These are phyloP conservation scores for Escovopsis weberi DNA, from an alignment of 2,329 filamentous ascomycete genomes.

Conservation along the genomic window DNA sequence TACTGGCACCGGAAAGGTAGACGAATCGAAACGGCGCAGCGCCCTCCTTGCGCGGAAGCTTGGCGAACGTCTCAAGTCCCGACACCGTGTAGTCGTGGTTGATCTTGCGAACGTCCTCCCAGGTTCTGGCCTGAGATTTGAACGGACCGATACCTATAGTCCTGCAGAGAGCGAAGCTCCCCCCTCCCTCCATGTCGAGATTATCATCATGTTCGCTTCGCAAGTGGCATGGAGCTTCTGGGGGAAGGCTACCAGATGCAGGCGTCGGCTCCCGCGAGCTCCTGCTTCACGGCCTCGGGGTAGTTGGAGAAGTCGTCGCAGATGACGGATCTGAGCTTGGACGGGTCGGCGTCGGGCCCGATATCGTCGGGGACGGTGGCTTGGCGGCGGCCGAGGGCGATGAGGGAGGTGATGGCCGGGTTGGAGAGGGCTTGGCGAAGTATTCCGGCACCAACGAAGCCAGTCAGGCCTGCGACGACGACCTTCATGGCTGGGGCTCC, in stretches of 20 bases:
- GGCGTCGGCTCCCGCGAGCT: slow-evolving; percentile 25
- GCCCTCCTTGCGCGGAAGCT: slow-evolving; percentile 9
- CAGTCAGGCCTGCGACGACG: slow-evolving; percentile 27
- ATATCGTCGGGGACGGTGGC: slow-evolving; percentile 13
- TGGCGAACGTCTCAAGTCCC: slow-evolving; percentile 21
- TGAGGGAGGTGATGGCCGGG: slow-evolving; percentile 22
- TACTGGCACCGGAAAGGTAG: slow-evolving; percentile 31
- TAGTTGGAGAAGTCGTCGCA: slow-evolving; percentile 27
- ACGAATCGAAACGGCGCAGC: slow-evolving; percentile 29
- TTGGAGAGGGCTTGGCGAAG: slow-evolving; percentile 26
- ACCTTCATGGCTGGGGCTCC: slow-evolving; percentile 23
- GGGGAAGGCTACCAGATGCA: slow-evolving; percentile 26
- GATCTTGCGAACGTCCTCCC: slow-evolving; percentile 23
- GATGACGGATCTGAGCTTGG: slow-evolving; percentile 25
- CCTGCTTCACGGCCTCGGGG: slow-evolving; percentile 22
- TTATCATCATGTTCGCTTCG: too few relatives aligned
- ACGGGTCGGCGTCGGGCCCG: slow-evolving; percentile 9
- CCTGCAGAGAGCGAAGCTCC: slow-evolving; percentile 9
- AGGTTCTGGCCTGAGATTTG: slow-evolving; percentile 15
- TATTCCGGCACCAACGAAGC: slow-evolving; percentile 27
- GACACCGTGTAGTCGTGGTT: slow-evolving; percentile 22
- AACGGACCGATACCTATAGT: slow-evolving; percentile 28
- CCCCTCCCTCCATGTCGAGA: too few relatives aligned
- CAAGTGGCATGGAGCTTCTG: not conserved
- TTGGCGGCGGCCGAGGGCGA: slow-evolving; percentile 26